Conservation (phyloP, 2,329 filamentous ascomycete genomes). For the Cadophora sp. region DNA sequence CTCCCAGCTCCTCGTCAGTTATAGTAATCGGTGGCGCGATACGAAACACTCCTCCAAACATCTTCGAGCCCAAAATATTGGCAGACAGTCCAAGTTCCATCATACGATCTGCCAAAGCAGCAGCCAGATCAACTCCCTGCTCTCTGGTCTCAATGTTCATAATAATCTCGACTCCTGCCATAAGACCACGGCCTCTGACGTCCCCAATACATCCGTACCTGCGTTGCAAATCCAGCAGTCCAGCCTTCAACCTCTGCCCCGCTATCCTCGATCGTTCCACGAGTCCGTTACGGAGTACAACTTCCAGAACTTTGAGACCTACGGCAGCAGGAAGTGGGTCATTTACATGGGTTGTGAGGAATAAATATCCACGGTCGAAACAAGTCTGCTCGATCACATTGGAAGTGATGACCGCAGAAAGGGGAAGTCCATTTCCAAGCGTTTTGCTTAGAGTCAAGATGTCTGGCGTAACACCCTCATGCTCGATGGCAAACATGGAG, state of each 20-base stretch:
- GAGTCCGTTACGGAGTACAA: constrained; percentile 62
- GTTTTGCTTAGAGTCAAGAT: constrained; percentile 68
- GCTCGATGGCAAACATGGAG: constrained; percentile 63
- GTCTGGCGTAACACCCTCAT: constrained; percentile 61
- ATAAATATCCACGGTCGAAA: constrained; percentile 57
- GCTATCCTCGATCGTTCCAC: constrained; percentile 51
- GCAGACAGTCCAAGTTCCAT: constrained; percentile 61
- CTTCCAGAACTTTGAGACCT: constrained; percentile 66
- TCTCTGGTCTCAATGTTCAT: constrained; percentile 54
- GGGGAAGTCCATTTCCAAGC: constrained; percentile 64
- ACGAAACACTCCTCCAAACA: constrained; percentile 63
- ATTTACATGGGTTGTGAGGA: constrained; percentile 68
- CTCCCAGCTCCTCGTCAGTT: constrained; percentile 54
- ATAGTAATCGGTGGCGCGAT: constrained; percentile 67
- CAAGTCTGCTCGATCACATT: constrained; percentile 57
- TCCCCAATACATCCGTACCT: constrained; percentile 68
- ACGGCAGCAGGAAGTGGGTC: constrained; percentile 66
- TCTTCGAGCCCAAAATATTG: constrained; percentile 60
- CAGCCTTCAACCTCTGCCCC: constrained; percentile 57
- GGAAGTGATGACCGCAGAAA: constrained; percentile 63
- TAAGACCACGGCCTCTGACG: constrained; percentile 63
- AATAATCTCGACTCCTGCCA: constrained; percentile 66
- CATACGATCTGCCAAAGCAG: constrained; percentile 53
- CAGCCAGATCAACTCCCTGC: constrained; percentile 54
- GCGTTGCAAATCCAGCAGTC: constrained; percentile 53